Conservation (phyloP, 2,329 filamentous ascomycete species). For the Aspergillus versicolor region DNA sequence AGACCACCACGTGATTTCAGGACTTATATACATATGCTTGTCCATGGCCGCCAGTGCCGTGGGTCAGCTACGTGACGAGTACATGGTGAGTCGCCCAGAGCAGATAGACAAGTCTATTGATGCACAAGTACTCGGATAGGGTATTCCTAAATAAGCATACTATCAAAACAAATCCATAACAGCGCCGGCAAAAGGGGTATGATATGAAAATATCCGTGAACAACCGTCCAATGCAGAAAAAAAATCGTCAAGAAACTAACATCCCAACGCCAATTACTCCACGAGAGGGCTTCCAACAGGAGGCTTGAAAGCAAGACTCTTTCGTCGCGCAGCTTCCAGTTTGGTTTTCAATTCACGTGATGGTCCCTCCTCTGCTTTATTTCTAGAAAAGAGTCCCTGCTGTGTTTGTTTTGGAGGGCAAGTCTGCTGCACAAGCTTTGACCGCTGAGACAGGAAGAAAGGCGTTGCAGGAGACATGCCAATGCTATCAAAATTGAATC, state of each 20-base stretch:
- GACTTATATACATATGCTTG: not conserved
- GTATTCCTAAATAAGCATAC: not conserved
- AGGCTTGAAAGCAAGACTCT: conserved; percentile 53
- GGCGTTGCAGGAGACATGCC: conserved; percentile 48
- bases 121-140: not conserved
- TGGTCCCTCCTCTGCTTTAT: conserved; percentile 27
- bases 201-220: not conserved
- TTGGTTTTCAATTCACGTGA: conserved; percentile 54
- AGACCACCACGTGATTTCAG: not conserved
- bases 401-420: conserved; percentile 54
- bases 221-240: not conserved
- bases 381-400: conserved; percentile 40
- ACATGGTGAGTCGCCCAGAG: too few relatives aligned
- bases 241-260: not conserved
- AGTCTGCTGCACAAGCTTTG: conserved; percentile 50
- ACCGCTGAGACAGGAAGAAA: conserved; percentile 45
- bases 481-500: conserved; percentile 39
- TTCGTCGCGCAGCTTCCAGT: conserved; percentile 68
- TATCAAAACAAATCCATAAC: not conserved
- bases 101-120: not conserved
- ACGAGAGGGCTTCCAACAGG: conserved; percentile 7
- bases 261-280: conserved; percentile 5
- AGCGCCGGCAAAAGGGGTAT: conserved; percentile 1
- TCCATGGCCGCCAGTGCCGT: not conserved
- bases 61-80: too few relatives aligned